Conservation (phyloP, 768 basidiomycete species). For the Lactarius trivialis region DNA sequence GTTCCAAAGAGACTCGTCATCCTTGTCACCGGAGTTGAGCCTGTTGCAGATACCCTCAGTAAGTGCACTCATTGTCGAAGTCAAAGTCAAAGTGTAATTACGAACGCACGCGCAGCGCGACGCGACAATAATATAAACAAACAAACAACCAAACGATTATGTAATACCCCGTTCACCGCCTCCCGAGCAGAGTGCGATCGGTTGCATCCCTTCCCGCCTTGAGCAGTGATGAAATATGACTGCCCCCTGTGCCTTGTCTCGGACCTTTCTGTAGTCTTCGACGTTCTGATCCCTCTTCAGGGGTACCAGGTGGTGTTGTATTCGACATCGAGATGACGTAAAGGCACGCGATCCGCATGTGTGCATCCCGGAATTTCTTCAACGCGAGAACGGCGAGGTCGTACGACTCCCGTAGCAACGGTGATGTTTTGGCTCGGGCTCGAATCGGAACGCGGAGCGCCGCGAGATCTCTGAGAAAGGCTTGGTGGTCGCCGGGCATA, state of each 20-base stretch:
- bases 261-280: slow-evolving; percentile 36
- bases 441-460: slow-evolving; percentile 55
- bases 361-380: slow-evolving; percentile 77
- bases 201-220: slow-evolving; percentile 92
- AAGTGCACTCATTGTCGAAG: not conserved
- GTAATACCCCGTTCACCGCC: slow-evolving; percentile 26
- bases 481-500: slow-evolving; percentile 90
- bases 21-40: slow-evolving; percentile 16
- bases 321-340: slow-evolving; percentile 86
- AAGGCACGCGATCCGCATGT: slow-evolving; percentile 83
- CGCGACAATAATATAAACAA: slow-evolving; percentile 8
- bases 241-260: slow-evolving; percentile 86
- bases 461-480: slow-evolving; percentile 68
- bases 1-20: slow-evolving; percentile 24
- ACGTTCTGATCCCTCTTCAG: slow-evolving; percentile 41
- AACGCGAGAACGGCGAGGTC: slow-evolving; percentile 71
- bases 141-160: not conserved
- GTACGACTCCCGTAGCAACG: slow-evolving; percentile 65
- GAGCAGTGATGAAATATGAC: slow-evolving; percentile 69
- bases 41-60: slow-evolving; percentile 20
- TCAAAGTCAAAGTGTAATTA: slow-evolving; percentile 4
- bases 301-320: slow-evolving; percentile 48
- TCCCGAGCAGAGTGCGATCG: slow-evolving; percentile 47
- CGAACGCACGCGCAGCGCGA: slow-evolving; percentile 13
- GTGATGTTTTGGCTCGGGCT: slow-evolving; percentile 49